phyloP scores from a whole-genome alignment of 768 basidiomycete genomes.

The Tulasnella sp. region DNA sequence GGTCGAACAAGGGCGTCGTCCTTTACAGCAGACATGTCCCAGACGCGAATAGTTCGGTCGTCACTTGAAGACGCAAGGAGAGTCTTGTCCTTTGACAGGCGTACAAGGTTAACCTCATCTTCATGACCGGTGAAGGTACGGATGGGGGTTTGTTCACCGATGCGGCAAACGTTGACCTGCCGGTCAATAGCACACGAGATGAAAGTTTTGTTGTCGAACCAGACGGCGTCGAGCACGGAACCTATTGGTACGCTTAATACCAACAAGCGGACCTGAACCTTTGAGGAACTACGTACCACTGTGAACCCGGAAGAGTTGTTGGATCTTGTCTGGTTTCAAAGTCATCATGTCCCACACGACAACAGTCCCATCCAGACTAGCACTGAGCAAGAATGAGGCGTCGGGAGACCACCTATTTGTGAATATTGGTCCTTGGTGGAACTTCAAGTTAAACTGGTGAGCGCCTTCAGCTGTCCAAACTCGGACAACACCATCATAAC shows the following conservation, averaged over 20 bases:
- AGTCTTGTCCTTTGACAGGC: conserved; percentile 65
- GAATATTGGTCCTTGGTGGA: conserved; percentile 73
- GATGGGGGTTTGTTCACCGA: conserved; percentile 59
- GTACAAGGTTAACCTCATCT: conserved; percentile 78
- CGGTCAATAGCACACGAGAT: conserved; percentile 75
- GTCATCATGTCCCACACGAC: conserved; percentile 78
- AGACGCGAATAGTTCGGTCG: conserved; percentile 75
- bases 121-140: conserved; percentile 71
- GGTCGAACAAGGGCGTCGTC: too few relatives aligned
- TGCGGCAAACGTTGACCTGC: conserved; percentile 61
- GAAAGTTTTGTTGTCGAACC: conserved; percentile 72
- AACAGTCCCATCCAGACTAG: conserved; percentile 74
- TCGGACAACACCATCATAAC: conserved; percentile 72
- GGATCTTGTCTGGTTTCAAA: conserved; percentile 56
- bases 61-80: conserved; percentile 81
- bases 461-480: conserved; percentile 66
- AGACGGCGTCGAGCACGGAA: conserved; percentile 80
- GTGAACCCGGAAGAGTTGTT: conserved; percentile 63
- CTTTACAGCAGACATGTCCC: conserved; percentile 56
- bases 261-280: neutral
- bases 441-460: conserved; percentile 52
- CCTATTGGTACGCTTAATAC: conserved; percentile 47
- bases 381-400: conserved; percentile 73
- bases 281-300: conserved; percentile 52
- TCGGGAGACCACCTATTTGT: conserved; percentile 74